phyloP scores from a whole-genome alignment of 1,139 yeast species.

The Scheffersomyces parashehatae region DNA sequence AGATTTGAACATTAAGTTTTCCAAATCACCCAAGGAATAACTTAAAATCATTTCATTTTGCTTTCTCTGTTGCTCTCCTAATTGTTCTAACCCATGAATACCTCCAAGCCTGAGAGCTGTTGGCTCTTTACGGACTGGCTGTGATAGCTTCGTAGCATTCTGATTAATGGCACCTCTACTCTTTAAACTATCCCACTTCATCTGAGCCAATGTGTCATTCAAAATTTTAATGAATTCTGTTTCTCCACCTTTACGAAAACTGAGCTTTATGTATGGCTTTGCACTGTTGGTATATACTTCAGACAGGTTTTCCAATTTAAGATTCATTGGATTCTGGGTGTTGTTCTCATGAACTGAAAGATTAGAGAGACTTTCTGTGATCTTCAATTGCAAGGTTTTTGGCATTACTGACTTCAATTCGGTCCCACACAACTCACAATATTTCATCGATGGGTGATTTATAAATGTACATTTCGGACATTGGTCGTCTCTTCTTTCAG shows the following conservation, averaged over 20 bases:
- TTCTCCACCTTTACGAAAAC: conserved; percentile 66
- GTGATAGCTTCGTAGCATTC: conserved; percentile 31
- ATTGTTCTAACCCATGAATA: conserved; percentile 67
- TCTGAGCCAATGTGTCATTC: conserved; percentile 41
- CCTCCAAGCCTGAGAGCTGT: conserved; percentile 39
- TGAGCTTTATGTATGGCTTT: conserved; percentile 50
- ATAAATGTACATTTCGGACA: conserved; percentile 85
- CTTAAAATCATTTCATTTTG: conserved; percentile 65
- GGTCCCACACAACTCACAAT: conserved; percentile 88
- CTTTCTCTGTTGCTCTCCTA: conserved; percentile 56
- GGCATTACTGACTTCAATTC: conserved; percentile 36
- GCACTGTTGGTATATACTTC: conserved; percentile 32
- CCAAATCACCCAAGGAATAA: conserved; percentile 74
- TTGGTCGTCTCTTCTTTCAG: conserved; percentile 35
- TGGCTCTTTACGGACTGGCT: conserved; percentile 10
- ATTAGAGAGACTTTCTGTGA: background rate
- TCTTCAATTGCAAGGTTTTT: conserved; percentile 9
- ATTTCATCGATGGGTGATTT: conserved; percentile 75
- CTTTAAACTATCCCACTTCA: conserved; percentile 46
- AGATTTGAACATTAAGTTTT: conserved; percentile 75
- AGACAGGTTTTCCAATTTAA: conserved; percentile 28
- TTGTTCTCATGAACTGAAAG: conserved; percentile 1
- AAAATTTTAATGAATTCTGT: conserved; percentile 45
- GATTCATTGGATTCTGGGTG: conserved; percentile 19
- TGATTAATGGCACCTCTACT: conserved; percentile 41